Conservation (phyloP, 2,329 filamentous ascomycete species). For the Simplicillium aogashimaense region DNA sequence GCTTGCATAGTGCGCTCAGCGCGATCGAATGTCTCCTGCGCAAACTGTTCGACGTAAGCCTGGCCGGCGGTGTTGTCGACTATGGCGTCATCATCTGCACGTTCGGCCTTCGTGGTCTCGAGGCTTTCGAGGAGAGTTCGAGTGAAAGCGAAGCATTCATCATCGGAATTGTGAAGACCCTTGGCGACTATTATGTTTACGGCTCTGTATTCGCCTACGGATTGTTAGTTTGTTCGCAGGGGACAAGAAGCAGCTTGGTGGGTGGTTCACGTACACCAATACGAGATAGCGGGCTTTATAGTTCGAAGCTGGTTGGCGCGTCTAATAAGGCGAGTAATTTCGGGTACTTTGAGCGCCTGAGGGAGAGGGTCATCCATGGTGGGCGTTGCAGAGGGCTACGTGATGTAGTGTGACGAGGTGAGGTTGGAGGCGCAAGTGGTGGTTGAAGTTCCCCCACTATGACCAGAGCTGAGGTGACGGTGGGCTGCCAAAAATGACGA, state of each 20-base stretch:
- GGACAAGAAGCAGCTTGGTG: background rate
- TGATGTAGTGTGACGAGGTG: background rate
- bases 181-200: slow-evolving; percentile 83
- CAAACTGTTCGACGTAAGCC: slow-evolving; percentile 92
- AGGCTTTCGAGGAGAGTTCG: slow-evolving; percentile 82
- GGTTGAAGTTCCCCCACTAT: background rate
- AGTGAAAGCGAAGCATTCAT: slow-evolving; percentile 73
- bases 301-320: slow-evolving; percentile 77
- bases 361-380: slow-evolving; percentile 53
- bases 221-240: background rate
- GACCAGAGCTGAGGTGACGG: background rate
- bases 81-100: slow-evolving; percentile 72
- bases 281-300: slow-evolving; percentile 79
- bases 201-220: slow-evolving; percentile 76
- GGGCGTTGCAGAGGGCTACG: background rate
- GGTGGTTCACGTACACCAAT: slow-evolving; percentile 67
- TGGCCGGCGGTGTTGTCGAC: slow-evolving; percentile 77
- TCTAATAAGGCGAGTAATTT: slow-evolving; percentile 74
- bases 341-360: slow-evolving; percentile 57
- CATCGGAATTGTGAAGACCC: slow-evolving; percentile 66
- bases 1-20: slow-evolving; percentile 74
- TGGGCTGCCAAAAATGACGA: no score
- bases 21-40: slow-evolving; percentile 73
- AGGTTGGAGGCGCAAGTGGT: background rate
- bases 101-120: slow-evolving; percentile 51